phyloP scores from a whole-genome alignment of 352 stramenopile genomes.

The Phytophthora sp. region DNA sequence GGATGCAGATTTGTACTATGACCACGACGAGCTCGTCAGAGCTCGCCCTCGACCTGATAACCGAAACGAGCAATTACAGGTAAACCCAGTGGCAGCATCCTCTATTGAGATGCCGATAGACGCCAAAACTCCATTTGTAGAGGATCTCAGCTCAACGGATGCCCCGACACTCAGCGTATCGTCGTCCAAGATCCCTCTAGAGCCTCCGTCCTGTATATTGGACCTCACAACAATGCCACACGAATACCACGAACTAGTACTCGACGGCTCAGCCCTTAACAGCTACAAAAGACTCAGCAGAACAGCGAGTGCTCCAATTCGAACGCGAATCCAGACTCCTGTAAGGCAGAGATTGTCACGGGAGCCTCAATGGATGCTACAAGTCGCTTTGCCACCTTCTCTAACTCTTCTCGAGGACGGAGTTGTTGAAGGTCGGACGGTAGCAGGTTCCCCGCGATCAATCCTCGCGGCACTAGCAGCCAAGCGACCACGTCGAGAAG shows the following conservation, averaged over 20 bases:
- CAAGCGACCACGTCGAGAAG: conserved; percentile 13
- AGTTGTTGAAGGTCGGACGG: conserved; percentile 26
- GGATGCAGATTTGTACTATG: conserved; percentile 33
- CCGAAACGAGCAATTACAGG: too few species aligned
- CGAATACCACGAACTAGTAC: conserved; percentile 35
- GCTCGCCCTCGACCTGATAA: conserved; percentile 12
- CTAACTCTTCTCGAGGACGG: conserved; percentile 24
- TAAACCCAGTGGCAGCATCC: neutral
- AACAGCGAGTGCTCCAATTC: conserved; percentile 17
- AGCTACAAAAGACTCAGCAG: conserved; percentile 17
- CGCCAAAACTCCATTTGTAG: neutral
- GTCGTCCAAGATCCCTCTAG: conserved; percentile 8
- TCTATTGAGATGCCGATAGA: too few species aligned
- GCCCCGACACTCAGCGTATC: conserved; percentile 12
- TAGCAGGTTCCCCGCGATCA: conserved; percentile 23
- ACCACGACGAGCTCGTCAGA: conserved; percentile 27
- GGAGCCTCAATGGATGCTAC: conserved; percentile 18
- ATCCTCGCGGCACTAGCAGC: conserved; percentile 13
- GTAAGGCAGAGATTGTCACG: neutral
- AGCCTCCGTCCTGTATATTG: conserved; percentile 24
- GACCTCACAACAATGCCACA: conserved; percentile 35
- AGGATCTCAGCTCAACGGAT: neutral
- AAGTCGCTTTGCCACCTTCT: conserved; percentile 9
- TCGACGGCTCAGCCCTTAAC: conserved; percentile 22
- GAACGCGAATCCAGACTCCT: neutral